A percentile compares a stretch with the other conserved stretches of the same genome.
Conservation (phyloP, 371 early-diverging fungal species). For the Apophysomyces sp. region DNA sequence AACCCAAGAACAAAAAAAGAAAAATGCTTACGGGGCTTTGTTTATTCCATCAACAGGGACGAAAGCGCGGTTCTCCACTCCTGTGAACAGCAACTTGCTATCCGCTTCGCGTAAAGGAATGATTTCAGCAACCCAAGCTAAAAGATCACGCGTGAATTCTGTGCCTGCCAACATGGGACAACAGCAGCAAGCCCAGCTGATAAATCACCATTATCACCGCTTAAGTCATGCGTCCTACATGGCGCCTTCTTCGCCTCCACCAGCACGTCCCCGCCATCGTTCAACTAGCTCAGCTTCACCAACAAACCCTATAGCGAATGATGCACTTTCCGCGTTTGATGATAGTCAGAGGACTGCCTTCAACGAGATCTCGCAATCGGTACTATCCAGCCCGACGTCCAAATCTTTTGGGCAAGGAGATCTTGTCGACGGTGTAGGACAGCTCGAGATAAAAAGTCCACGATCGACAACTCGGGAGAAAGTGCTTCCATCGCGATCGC, state of each 20-base stretch:
- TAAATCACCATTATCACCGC: constrained; percentile 11
- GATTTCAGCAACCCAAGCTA: neutral
- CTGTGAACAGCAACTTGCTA: neutral
- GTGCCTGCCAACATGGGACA: constrained; percentile 29
- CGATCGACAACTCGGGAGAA: neutral
- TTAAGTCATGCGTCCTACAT: constrained; percentile 25
- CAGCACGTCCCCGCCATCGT: constrained; percentile 2
- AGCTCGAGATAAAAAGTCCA: constrained; percentile 23
- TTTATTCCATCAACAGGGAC: neutral
- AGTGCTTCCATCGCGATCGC: constrained; percentile 24
- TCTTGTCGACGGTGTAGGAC: constrained; percentile 27
- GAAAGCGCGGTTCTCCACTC: neutral
- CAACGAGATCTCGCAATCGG: neutral
- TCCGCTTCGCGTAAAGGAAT: neutral
- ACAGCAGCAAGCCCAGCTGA: constrained; percentile 15
- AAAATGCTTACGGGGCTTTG: neutral
- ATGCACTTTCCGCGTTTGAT: neutral
- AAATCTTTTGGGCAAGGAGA: constrained; percentile 7
- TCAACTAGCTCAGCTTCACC: neutral
- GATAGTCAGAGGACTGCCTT: neutral
- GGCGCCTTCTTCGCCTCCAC: neutral
- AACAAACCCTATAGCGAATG: neutral
- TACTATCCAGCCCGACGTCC: neutral
- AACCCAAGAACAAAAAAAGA: neutral
- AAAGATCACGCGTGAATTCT: constrained; percentile 44